These are phyloP conservation scores for Corynespora cassiicola DNA, from an alignment of 2,329 filamentous ascomycete genomes.

Conservation along the genomic window DNA sequence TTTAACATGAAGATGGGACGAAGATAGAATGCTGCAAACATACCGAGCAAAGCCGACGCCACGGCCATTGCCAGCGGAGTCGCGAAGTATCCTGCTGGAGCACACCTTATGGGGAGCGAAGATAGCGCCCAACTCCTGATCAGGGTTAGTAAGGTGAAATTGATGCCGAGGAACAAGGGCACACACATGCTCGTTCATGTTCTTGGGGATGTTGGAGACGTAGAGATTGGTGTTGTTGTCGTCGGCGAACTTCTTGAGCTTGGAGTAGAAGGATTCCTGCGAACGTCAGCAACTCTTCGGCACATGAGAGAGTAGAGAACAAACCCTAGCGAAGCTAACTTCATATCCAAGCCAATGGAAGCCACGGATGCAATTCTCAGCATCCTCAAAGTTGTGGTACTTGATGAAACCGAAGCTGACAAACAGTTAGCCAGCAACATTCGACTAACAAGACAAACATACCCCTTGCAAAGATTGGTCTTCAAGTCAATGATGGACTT, in stretches of 20 bases:
- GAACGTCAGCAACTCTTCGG: constrained; percentile 20
- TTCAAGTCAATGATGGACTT: constrained; percentile 98
- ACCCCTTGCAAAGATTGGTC: constrained; percentile 97
- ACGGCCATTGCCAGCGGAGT: constrained; percentile 89
- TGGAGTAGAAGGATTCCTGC: constrained; percentile 93
- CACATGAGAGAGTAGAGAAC: constrained; percentile 33
- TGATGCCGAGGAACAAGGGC: background rate
- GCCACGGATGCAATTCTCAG: constrained; percentile 93
- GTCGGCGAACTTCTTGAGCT: constrained; percentile 95
- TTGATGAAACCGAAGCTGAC: constrained; percentile 95
- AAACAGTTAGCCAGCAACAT: constrained; percentile 11
- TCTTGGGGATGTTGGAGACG: constrained; percentile 93
- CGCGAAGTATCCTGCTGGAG: constrained; percentile 93
- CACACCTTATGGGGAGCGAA: constrained; percentile 83
- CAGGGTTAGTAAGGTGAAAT: constrained; percentile 5
- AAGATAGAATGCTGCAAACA: constrained; percentile 29
- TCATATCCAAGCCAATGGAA: constrained; percentile 96
- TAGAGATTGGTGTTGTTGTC: constrained; percentile 92
- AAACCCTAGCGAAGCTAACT: constrained; percentile 92
- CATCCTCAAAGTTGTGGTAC: constrained; percentile 85
- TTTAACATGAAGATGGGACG: background rate
- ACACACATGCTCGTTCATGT: constrained; percentile 85
- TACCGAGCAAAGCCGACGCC: constrained; percentile 98
- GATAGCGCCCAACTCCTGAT: constrained; percentile 75
- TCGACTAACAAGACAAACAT: constrained; percentile 39